Evolutionary conservation across 257 asterid species (phyloP), one percentile per base, ranked within the genome.

Genomic region (Lycium ferocissimum): DNA sequence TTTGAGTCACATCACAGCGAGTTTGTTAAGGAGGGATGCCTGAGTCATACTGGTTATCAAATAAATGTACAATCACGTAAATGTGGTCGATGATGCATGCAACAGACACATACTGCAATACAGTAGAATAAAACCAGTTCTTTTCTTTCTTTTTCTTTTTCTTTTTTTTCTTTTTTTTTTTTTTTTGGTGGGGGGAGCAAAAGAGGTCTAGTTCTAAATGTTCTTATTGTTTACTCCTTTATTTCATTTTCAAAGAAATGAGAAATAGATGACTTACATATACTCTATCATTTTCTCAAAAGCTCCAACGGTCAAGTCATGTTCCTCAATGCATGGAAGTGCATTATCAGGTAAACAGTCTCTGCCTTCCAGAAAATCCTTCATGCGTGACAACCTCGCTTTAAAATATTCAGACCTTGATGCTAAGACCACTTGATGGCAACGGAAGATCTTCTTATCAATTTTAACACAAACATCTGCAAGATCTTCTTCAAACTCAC

Each of bases 351-450:
- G 90, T 86, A 88, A 85, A 80, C 76, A 80, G 83, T 89, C 91
- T 58, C 86, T 90, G 84, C 92, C 95, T 81, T 90, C 90, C 82
- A 87, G 92, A 84, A 93, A 96, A 86, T 93, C 94, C 11, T 91
- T 87, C 90, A 92, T 91, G 69, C 94, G 94, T n/a, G 95, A 92
- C 86, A 96, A 85, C 83, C 98, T 93, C n/a, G 99, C 92, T 91
- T 89, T 96, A 84, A 96, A 96, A 87, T 96, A 94, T 79, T 96
- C 99, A 12, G 99, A 96, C 85, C 99, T 92, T 40, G 98, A 93
- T 80, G 98, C 98, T 86, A 96, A 90, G 85, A 94, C 86, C 80
- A 93, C 97, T 89, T 93, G 95, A 91, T 96, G 99, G 92, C 98
- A 94, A 49, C 95, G 92, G 71, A 96, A 93, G 81, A 87, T 87